Evolutionary conservation across 2,329 filamentous ascomycete species (phyloP), one percentile per base, ranked within the genome.

Genomic region (Aureobasidium melanogenum): DNA sequence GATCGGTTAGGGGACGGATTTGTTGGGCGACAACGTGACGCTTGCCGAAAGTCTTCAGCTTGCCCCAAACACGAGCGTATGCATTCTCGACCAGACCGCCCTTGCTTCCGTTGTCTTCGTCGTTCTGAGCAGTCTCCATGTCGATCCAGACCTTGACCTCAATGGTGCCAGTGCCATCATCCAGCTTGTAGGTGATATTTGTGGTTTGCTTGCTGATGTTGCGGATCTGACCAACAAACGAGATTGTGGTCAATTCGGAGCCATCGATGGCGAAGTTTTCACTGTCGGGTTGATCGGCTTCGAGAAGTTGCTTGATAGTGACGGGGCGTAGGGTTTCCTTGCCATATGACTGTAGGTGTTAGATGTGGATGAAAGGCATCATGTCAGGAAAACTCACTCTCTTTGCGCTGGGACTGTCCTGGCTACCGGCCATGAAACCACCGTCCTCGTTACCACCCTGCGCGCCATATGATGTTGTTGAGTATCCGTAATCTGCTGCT

Each of bases 301-400:
- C 90, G 70, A 92, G 79, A 62, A 97, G 83, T 76, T 99, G 94
- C 75, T 97, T 97, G 76, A 97, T 90, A 12, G 94, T 99, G 50
- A 97, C 89, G 0, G 94, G 92, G 47, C 94, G 88, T 57, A 99
- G 83, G 22, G 91, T 92, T 69, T 97, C 91, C 75, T 95, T 89
- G 67, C 83, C 82, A 72, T 88, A 88, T 63, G 79, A 77, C 81
- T 85, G 63, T 36, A 3, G 43, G 22, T 15, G 50, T 61, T 22
- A 44, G 43, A 14, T 39, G 39, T 19, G 48, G 22, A 26, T 8
- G 10, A n/a, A 22, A 19, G 0, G 19, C 36, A 5, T 38, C 8
- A 22, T 2, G 22, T 39, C 8, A 41, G 8, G 34, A 10, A 7
- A 12, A 32, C 59, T 60, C 62, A 70, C 70, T 63, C 66, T 71